Evolutionary conservation across 495 filamentous ascomycete genomes (phyloP), one percentile per base, ranked within the genome.

Genomic region (Penicillium verhagenii): DNA sequence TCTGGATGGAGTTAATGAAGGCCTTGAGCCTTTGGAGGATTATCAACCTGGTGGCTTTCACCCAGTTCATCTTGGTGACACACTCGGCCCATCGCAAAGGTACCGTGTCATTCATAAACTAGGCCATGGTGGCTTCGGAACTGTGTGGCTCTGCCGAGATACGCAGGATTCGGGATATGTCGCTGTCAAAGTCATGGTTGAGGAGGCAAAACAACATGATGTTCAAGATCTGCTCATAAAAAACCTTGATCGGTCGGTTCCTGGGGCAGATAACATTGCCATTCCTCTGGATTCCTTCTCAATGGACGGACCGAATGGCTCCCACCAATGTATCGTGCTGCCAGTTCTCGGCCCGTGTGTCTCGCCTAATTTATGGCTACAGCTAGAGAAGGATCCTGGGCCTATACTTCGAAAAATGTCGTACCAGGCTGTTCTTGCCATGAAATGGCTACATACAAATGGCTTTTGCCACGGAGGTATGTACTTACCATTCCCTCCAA

Each of bases 21-120:
- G 19, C 19, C n/a, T 42, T 1, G 39, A 42, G 19, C n/a, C n/a
- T 1, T 18, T 42, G 39, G 39, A 42, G 6, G n/a, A 42, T 42
- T 42, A 42, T 21, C 39, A 42, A 21, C 9, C 39, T 42, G 39
- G 39, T 3, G 39, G 39, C 16, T 42, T 18, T 18, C 39, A 42
- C 39, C 39, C 39, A 2, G 8, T 42, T 4, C n/a, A 16, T 21
- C 18, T 45, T 24, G 42, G 42, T 3, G 42, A 45, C 3, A 19
- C 10, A 1, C 20, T 45, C n/a, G 11, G 23, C 21, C 31, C 5
- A 35, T 35, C 31, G 9, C 1, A 23, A 21, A 19, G 42, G 2
- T 45, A 45, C 20, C 42, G 42, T 13, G 42, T 45, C 20, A 24
- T 45, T 24, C 42, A 45, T 9, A 45, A 45, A 23, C 42, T 45